Conservation (phyloP, 495 filamentous ascomycete genomes). For the Aspergillus avenaceus region DNA sequence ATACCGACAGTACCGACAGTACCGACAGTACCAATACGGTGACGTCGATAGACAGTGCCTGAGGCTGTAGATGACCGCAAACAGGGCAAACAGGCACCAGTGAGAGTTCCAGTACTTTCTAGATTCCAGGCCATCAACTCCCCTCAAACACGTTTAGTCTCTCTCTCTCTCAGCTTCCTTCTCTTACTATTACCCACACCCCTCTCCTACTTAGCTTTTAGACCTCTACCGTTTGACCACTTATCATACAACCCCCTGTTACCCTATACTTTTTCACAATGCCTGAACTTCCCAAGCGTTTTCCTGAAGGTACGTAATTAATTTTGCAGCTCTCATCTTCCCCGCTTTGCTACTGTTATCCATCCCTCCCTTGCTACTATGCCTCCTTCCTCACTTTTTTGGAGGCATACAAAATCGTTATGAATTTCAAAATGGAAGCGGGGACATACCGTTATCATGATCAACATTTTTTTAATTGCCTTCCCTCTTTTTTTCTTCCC, state of each 20-base stretch:
- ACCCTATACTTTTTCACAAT: constrained; percentile 15
- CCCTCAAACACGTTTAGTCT: constrained; percentile 6
- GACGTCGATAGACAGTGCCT: constrained; percentile 16
- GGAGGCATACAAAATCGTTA: no score
- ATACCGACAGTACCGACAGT: neutral
- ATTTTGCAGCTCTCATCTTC: constrained; percentile 25
- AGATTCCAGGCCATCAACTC: constrained; percentile 19
- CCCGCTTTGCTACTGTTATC: constrained; percentile 27
- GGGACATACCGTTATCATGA: no score
- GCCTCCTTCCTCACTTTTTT: no score
- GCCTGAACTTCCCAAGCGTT: constrained; percentile 25
- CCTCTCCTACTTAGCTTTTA: neutral
- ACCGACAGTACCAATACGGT: neutral
- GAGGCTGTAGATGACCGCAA: constrained; percentile 20
- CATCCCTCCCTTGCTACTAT: no score
- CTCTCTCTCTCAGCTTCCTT: constrained; percentile 7
- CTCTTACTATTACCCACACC: neutral
- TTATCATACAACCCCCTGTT: neutral
- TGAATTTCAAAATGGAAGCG: no score
- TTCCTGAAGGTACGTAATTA: constrained; percentile 41
- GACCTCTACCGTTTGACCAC: neutral
- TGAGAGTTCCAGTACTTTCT: constrained; percentile 40
- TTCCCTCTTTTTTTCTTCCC: no score
- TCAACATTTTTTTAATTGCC: no score
- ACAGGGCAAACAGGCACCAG: constrained; percentile 28